Conservation (phyloP, 345 rosid species). For the Stellera chamaejasme region DNA sequence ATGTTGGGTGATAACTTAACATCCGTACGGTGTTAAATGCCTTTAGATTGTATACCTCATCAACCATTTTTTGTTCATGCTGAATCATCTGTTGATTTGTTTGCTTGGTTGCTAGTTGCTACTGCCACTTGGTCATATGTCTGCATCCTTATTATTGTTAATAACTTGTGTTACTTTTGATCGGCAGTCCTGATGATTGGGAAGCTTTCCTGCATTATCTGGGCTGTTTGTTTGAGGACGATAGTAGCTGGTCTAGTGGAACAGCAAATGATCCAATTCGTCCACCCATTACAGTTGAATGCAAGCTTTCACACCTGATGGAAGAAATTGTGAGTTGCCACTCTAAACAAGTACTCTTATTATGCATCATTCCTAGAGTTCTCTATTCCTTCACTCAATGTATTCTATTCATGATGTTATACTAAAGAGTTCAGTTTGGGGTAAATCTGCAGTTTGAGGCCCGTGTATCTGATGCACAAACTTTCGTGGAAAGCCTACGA, state of each 20-base stretch:
- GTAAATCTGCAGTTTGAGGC: conserved; percentile 62
- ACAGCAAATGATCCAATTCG: conserved; percentile 32
- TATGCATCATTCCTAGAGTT: conserved; percentile 13
- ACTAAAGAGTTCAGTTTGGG: conserved; percentile 11
- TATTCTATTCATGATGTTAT: conserved; percentile 6
- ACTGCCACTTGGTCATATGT: conserved; percentile 22
- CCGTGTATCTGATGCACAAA: conserved; percentile 59
- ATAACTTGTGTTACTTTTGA: background rate
- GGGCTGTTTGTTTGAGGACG: conserved; percentile 88
- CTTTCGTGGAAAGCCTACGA: conserved; percentile 56
- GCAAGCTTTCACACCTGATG: conserved; percentile 52
- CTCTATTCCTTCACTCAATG: conserved; percentile 1
- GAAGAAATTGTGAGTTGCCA: conserved; percentile 53
- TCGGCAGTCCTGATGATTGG: conserved; percentile 98
- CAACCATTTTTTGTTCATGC: no score
- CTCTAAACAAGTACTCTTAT: conserved; percentile 11
- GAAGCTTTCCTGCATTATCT: conserved; percentile 88
- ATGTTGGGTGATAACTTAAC: no score
- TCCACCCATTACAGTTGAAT: conserved; percentile 38
- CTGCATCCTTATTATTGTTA: conserved; percentile 13
- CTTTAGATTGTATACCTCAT: no score
- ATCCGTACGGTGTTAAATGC: no score
- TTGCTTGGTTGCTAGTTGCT: conserved; percentile 5
- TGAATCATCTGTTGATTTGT: background rate
- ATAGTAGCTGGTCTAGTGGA: conserved; percentile 46